Evolutionary conservation across 495 filamentous ascomycete species (phyloP).

Genomic region (Penicillium goetzii): DNA sequence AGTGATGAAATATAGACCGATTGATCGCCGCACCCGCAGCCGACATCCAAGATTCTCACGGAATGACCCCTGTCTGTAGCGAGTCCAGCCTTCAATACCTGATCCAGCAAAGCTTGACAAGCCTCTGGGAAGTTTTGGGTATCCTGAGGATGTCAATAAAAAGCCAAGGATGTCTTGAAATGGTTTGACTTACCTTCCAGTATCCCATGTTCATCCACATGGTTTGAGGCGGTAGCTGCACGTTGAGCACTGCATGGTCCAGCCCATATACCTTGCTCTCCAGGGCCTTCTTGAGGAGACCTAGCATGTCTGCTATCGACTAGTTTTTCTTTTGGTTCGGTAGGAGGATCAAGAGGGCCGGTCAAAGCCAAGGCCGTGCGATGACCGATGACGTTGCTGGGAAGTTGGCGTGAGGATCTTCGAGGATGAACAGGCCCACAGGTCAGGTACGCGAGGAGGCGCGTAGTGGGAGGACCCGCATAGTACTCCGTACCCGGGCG

Average conservation of each 20-base stretch:
- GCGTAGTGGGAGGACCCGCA: background rate
- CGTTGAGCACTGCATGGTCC: slow-evolving; percentile 25
- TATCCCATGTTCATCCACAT: slow-evolving; percentile 33
- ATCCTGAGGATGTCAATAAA: slow-evolving; percentile 23
- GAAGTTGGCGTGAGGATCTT: background rate
- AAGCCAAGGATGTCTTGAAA: background rate
- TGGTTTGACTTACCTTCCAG: slow-evolving; percentile 17
- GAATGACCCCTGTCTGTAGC: slow-evolving; percentile 19
- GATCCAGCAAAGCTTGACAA: slow-evolving; percentile 44
- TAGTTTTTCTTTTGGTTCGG: background rate
- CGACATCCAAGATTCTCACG: slow-evolving; percentile 48
- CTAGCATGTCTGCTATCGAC: slow-evolving; percentile 7
- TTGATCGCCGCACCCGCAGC: slow-evolving; percentile 57
- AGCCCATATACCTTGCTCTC: slow-evolving; percentile 42
- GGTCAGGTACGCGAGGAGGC: background rate
- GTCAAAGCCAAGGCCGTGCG: background rate
- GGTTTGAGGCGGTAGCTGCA: slow-evolving; percentile 17
- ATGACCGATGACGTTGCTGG: background rate
- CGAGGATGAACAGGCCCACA: background rate
- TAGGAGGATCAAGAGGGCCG: background rate
- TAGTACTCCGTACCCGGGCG: no score
- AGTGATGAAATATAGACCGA: slow-evolving; percentile 33
- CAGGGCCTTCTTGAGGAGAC: slow-evolving; percentile 13
- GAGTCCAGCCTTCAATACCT: slow-evolving; percentile 44
- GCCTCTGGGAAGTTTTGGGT: slow-evolving; percentile 43